Evolutionary conservation across 176 grass and related monocot genomes (phyloP).

Genomic region (Saccharum officinarum): DNA sequence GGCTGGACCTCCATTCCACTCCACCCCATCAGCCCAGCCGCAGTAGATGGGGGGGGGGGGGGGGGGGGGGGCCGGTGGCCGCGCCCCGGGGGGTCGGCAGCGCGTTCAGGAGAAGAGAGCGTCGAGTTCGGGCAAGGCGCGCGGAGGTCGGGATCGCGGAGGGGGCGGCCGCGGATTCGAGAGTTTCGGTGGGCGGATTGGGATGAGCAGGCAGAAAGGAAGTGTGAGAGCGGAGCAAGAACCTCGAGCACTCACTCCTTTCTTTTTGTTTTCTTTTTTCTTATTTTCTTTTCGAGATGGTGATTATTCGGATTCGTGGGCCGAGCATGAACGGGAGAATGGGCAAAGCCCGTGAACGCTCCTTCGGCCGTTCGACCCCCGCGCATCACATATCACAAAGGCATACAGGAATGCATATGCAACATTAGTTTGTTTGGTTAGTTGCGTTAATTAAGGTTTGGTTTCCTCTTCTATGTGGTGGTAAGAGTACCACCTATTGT

Average conservation of each 20-base stretch:
- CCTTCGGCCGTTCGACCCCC: too few species aligned
- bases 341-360: background rate
- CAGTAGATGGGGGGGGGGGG: too few species aligned
- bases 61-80: background rate
- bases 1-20: background rate
- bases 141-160: background rate
- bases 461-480: too few species aligned
- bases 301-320: slow-evolving; percentile 31
- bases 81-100: background rate
- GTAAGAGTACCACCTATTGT: too few species aligned
- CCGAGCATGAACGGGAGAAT: background rate
- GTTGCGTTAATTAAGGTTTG: too few species aligned
- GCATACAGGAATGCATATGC: too few species aligned
- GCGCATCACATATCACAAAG: too few species aligned
- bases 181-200: background rate
- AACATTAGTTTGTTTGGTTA: too few species aligned
- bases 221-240: background rate
- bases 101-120: background rate
- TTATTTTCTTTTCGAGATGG: background rate
- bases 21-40: background rate
- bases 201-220: background rate
- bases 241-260: background rate
- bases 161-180: background rate
- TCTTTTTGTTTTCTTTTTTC: background rate
- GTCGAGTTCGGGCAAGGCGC: background rate